These are phyloP conservation scores for Fusarium cyanostomum DNA, from an alignment of 2,329 filamentous ascomycete genomes.

Conservation along the genomic window DNA sequence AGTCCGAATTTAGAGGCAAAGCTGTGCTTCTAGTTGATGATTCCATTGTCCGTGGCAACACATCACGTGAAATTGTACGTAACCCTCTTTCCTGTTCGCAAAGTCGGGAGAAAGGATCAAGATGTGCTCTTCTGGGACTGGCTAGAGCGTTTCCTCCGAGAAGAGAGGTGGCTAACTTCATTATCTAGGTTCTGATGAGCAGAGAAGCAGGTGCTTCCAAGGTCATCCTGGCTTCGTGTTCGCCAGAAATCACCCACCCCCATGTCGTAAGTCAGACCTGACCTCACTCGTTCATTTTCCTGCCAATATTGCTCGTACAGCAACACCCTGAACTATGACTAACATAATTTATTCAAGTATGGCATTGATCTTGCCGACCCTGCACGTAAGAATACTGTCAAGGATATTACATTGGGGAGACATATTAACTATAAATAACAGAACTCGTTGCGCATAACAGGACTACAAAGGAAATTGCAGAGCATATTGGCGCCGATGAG, in stretches of 20 bases:
- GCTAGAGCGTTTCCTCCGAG: background rate
- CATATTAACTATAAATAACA: constrained; percentile 4
- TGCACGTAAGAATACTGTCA: constrained; percentile 35
- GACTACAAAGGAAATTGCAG: constrained; percentile 51
- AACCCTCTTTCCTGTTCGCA: constrained; percentile 26
- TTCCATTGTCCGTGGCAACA: constrained; percentile 80
- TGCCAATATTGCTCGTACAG: background rate
- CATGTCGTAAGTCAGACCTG: constrained; percentile 74
- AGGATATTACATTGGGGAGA: background rate
- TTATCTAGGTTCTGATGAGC: constrained; percentile 68
- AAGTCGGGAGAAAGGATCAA: background rate
- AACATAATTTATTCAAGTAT: constrained; percentile 41
- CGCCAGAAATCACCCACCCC: constrained; percentile 82
- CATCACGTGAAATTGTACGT: constrained; percentile 74
- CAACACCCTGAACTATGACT: background rate
- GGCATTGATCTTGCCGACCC: constrained; percentile 59
- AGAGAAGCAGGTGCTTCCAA: constrained; percentile 84
- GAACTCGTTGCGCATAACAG: constrained; percentile 55
- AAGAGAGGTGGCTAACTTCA: background rate
- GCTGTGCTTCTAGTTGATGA: constrained; percentile 89
- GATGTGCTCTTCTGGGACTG: background rate
- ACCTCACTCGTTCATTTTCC: background rate
- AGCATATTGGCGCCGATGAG: constrained; percentile 54
- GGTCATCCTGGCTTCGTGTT: constrained; percentile 83
- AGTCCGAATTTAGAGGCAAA: constrained; percentile 81